A percentile compares a stretch with the other conserved stretches of the same genome.
Evolutionary conservation across 1,139 yeast genomes (phyloP).

Genomic region (Wickerhamiella pararugosa): DNA sequence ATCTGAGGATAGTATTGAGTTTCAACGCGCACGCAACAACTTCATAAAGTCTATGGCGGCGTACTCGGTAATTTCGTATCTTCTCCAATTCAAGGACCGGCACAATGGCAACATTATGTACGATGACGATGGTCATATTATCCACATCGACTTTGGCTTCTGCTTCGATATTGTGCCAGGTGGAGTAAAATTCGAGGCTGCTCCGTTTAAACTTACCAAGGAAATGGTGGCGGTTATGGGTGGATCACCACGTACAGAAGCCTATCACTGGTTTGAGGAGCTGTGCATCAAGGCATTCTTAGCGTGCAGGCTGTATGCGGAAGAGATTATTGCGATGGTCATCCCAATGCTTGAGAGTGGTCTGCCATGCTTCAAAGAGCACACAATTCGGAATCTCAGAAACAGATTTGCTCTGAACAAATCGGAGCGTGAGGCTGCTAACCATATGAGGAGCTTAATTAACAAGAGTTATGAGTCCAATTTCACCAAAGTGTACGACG

Average conservation of each 20-base stretch:
- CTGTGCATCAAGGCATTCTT: conserved; percentile 85
- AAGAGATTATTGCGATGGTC: conserved; percentile 71
- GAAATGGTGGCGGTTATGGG: conserved; percentile 97
- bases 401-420: conserved; percentile 69
- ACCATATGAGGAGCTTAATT: conserved; percentile 59
- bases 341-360: conserved; percentile 92
- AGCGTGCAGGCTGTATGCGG: conserved; percentile 81
- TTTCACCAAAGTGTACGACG: conserved; percentile 91
- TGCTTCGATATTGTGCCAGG: conserved; percentile 99
- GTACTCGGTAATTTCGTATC: conserved; percentile 80
- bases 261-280: conserved; percentile 89
- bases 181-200: conserved; percentile 93
- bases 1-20: conserved; percentile 77
- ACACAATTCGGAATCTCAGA: conserved; percentile 57
- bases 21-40: conserved; percentile 81
- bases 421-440: conserved; percentile 74
- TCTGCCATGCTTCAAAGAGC: conserved; percentile 84
- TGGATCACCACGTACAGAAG: conserved; percentile 69
- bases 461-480: conserved; percentile 72
- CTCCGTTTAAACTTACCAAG: conserved; percentile 90
- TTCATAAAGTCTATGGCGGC: conserved; percentile 92
- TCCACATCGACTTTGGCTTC: conserved; percentile 96
- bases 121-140: conserved; percentile 84
- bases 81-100: conserved; percentile 90
- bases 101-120: conserved; percentile 99